Percentiles rank a stretch among this genome's conserved stretches.
Evolutionary conservation across 495 filamentous ascomycete genomes (phyloP).

Genomic region (Podospora pseudopauciseta): DNA sequence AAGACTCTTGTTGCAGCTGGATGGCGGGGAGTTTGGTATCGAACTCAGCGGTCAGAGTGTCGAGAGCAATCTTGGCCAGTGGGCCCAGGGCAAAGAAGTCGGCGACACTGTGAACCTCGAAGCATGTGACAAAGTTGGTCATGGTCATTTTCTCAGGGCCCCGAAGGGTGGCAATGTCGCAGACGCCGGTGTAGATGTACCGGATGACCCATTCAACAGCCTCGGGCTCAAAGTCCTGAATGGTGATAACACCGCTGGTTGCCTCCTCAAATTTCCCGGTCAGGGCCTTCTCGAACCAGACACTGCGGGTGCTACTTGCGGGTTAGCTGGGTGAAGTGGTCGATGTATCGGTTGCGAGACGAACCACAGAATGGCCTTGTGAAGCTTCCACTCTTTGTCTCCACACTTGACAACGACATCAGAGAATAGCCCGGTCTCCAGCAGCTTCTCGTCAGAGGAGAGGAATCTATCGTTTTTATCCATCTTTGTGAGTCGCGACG

Average conservation of each 20-base stretch:
- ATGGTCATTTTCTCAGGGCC: background rate
- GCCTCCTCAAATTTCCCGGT: slow-evolving; percentile 26
- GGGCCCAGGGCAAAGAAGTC: slow-evolving; percentile 27
- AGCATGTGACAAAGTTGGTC: slow-evolving; percentile 26
- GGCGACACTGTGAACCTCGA: slow-evolving; percentile 26
- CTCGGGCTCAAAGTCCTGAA: slow-evolving; percentile 24
- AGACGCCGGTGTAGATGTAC: slow-evolving; percentile 31
- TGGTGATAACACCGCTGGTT: slow-evolving; percentile 19
- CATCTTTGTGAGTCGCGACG: slow-evolving; percentile 10
- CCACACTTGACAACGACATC: slow-evolving; percentile 28
- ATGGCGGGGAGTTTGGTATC: slow-evolving; percentile 16
- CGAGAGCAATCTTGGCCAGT: slow-evolving; percentile 24
- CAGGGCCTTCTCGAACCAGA: slow-evolving; percentile 31
- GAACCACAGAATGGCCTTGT: slow-evolving; percentile 31
- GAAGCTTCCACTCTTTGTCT: slow-evolving; percentile 26
- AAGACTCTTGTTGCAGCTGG: slow-evolving; percentile 19
- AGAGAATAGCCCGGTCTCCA: slow-evolving; percentile 26
- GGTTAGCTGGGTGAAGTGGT: background rate
- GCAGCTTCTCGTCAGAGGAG: slow-evolving; percentile 21
- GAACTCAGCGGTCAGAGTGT: slow-evolving; percentile 22
- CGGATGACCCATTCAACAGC: slow-evolving; percentile 23
- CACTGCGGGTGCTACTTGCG: slow-evolving; percentile 18
- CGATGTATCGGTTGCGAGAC: background rate
- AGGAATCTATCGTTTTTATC: slow-evolving; percentile 13
- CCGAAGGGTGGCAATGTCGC: slow-evolving; percentile 21